A percentile compares a stretch with the other conserved stretches of the same genome.
Conservation (phyloP, 2,329 filamentous ascomycete species). For the Cladosporium oxysporum region DNA sequence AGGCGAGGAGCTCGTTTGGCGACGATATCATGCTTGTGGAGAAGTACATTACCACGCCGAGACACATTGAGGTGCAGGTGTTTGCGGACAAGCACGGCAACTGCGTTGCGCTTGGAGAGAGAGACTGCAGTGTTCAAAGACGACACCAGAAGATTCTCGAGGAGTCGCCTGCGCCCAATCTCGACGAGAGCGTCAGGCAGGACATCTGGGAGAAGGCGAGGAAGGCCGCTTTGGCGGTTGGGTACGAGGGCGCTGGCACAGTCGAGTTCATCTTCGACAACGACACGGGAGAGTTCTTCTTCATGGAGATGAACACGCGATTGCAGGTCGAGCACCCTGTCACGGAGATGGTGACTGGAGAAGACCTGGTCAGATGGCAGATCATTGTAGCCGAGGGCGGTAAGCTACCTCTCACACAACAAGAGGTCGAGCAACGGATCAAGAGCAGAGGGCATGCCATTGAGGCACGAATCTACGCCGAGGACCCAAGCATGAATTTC, state of each 20-base stretch:
- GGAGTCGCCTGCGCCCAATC: constrained; percentile 65
- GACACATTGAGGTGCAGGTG: constrained; percentile 68
- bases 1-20: constrained; percentile 64
- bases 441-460: constrained; percentile 79
- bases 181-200: constrained; percentile 60
- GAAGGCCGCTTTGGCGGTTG: constrained; percentile 63
- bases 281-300: constrained; percentile 65
- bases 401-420: constrained; percentile 65
- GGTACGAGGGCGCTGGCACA: constrained; percentile 66
- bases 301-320: constrained; percentile 76
- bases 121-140: constrained; percentile 67
- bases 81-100: constrained; percentile 68
- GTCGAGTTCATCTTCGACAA: constrained; percentile 72
- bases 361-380: constrained; percentile 92
- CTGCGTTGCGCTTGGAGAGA: constrained; percentile 63
- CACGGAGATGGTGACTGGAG: constrained; percentile 74
- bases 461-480: constrained; percentile 94
- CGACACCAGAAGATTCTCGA: constrained; percentile 68
- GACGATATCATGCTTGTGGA: constrained; percentile 68
- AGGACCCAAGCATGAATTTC: constrained; percentile 89
- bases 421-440: constrained; percentile 69
- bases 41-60: constrained; percentile 67
- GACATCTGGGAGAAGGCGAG: constrained; percentile 67
- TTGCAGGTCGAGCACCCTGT: constrained; percentile 97
- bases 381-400: constrained; percentile 78